phyloP scores from a whole-genome alignment of 495 filamentous ascomycete genomes.

The Talaromyces stipitatus region DNA sequence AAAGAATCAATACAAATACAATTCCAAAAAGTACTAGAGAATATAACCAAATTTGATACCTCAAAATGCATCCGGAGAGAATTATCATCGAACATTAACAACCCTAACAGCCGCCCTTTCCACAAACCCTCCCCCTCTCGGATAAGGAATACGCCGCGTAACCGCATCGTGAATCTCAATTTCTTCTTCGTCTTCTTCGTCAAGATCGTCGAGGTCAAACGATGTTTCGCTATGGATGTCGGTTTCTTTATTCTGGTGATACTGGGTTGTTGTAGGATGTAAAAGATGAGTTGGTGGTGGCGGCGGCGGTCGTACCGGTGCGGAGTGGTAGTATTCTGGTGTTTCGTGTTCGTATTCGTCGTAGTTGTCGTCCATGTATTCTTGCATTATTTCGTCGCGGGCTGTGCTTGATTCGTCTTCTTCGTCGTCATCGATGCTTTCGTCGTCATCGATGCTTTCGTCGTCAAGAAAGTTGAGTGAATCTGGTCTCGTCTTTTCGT shows the following conservation, averaged over 20 bases:
- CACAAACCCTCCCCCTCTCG: constrained; percentile 1
- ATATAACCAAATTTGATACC: neutral
- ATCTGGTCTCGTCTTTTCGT: neutral
- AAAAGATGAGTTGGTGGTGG: neutral
- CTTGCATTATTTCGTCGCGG: constrained; percentile 2
- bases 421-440: neutral
- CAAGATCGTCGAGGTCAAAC: neutral
- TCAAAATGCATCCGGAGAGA: neutral
- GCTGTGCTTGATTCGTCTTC: neutral
- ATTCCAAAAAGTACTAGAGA: neutral
- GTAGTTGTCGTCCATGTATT: constrained; percentile 1
- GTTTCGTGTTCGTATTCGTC: neutral
- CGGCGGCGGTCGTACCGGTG: neutral
- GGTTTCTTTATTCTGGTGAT: too few species aligned
- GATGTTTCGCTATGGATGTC: neutral
- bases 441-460: neutral
- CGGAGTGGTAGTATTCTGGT: neutral
- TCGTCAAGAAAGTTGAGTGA: neutral
- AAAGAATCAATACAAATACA: too few species aligned
- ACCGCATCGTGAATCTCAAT: constrained; percentile 6
- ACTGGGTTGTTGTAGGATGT: too few species aligned
- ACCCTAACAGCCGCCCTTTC: constrained; percentile 4
- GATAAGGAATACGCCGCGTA: neutral
- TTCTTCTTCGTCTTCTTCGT: neutral
- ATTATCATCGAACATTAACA: neutral